Conservation (phyloP, 2,329 filamentous ascomycete genomes). For the Lasiodiplodia gonubiensis region DNA sequence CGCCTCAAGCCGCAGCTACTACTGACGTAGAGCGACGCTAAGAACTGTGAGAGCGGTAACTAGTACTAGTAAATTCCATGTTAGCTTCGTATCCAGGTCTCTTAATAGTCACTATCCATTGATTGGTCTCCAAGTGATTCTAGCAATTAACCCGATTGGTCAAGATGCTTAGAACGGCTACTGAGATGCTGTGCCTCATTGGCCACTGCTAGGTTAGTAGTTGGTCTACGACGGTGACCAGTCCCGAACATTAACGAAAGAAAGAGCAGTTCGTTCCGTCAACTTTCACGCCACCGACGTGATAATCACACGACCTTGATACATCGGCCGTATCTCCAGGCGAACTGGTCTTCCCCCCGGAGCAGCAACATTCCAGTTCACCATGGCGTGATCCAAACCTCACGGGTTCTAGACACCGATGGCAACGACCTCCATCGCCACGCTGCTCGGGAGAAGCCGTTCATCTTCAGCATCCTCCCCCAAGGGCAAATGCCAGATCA, state of each 20-base stretch:
- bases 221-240: not conserved
- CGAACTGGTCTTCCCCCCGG: not conserved
- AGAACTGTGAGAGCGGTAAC: not conserved
- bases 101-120: not conserved
- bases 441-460: no score
- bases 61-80: not conserved
- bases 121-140: not conserved
- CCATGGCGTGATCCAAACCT: not conserved
- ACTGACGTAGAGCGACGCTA: not conserved
- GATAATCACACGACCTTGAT: not conserved
- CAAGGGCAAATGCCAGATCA: not conserved
- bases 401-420: not conserved
- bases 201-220: not conserved
- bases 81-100: not conserved
- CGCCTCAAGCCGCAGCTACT: no score
- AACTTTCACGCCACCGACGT: not conserved
- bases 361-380: not conserved
- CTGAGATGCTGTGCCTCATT: not conserved
- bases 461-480: not conserved
- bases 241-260: not conserved
- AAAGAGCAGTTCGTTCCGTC: not conserved
- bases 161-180: not conserved
- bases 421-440: not conserved
- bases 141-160: not conserved
- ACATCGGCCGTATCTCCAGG: not conserved